phyloP scores from a whole-genome alignment of 345 rosid genomes.

The Bretschneidera sinensis region DNA sequence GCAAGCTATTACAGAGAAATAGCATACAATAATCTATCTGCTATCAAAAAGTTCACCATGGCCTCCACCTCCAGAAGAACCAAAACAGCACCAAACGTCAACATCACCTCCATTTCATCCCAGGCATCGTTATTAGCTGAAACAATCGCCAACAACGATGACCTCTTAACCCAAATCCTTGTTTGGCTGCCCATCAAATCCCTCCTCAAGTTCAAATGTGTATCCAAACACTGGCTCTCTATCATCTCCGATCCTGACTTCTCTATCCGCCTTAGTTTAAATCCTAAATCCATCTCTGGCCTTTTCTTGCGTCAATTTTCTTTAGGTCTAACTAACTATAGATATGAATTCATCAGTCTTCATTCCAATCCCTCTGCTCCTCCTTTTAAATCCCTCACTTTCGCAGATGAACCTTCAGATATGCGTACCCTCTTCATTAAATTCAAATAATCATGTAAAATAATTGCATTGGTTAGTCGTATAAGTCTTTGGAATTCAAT shows the following conservation, averaged over 20 bases:
- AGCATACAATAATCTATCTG: not conserved
- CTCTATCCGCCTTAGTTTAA: not conserved
- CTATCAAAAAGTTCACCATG: not conserved
- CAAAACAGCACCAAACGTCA: not conserved
- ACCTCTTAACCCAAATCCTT: conserved; percentile 29
- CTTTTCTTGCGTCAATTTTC: conserved; percentile 8
- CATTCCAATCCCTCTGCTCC: conserved; percentile 3
- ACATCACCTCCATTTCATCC: not conserved
- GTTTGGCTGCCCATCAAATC: conserved; percentile 25
- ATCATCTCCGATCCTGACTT: conserved; percentile 27
- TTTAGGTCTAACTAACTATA: not conserved
- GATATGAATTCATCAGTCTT: conserved; percentile 17
- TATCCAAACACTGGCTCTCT: conserved; percentile 31
- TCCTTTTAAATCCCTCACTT: conserved; percentile 23
- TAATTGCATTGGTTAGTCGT: no score
- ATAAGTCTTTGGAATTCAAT: no score
- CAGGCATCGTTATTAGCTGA: conserved; percentile 15
- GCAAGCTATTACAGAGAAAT: not conserved
- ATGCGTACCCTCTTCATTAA: conserved; percentile 29
- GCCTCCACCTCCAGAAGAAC: not conserved
- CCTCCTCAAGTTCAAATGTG: conserved; percentile 27
- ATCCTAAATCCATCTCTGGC: not conserved
- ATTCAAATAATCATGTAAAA: no score
- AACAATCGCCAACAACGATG: conserved; percentile 17
- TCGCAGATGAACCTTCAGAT: conserved; percentile 18